phyloP scores from a whole-genome alignment of 2,329 filamentous ascomycete species.

The Penicillium verrucosum region DNA sequence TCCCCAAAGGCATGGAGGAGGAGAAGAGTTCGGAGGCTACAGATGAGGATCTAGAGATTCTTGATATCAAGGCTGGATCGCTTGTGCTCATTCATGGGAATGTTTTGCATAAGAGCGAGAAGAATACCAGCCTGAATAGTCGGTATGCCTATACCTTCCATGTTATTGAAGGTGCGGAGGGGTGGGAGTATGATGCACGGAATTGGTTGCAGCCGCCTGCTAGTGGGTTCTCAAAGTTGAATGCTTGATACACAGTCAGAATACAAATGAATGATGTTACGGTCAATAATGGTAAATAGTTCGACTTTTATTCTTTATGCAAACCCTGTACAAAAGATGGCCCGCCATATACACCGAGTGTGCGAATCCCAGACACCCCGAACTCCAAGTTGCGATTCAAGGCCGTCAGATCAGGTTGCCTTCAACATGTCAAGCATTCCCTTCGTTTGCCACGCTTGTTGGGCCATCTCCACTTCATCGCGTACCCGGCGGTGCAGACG shows the following conservation, averaged over 20 bases:
- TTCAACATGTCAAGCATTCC: conserved; percentile 83
- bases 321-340: conserved; percentile 28
- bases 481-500: conserved; percentile 68
- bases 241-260: not conserved
- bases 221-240: conserved; percentile 69
- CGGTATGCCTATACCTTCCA: conserved; percentile 98
- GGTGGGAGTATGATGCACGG: conserved; percentile 68
- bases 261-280: conserved; percentile 2
- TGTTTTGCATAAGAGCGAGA: conserved; percentile 91
- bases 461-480: conserved; percentile 75
- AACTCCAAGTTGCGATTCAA: conserved; percentile 20
- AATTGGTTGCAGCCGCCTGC: conserved; percentile 92
- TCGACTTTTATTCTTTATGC: conserved; percentile 25
- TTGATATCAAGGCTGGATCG: conserved; percentile 86
- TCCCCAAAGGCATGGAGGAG: conserved; percentile 56
- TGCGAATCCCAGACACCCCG: conserved; percentile 19
- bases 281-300: conserved; percentile 9
- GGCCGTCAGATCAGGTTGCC: conserved; percentile 19
- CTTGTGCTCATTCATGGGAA: conserved; percentile 95
- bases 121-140: conserved; percentile 79
- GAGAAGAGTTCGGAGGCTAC: conserved; percentile 33
- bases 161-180: conserved; percentile 77
- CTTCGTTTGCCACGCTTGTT: conserved; percentile 74
- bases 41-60: conserved; percentile 62
- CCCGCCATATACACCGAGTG: conserved; percentile 26